Evolutionary conservation across 140 eudicot species (phyloP).

Genomic region (Ambrosia hybrid): DNA sequence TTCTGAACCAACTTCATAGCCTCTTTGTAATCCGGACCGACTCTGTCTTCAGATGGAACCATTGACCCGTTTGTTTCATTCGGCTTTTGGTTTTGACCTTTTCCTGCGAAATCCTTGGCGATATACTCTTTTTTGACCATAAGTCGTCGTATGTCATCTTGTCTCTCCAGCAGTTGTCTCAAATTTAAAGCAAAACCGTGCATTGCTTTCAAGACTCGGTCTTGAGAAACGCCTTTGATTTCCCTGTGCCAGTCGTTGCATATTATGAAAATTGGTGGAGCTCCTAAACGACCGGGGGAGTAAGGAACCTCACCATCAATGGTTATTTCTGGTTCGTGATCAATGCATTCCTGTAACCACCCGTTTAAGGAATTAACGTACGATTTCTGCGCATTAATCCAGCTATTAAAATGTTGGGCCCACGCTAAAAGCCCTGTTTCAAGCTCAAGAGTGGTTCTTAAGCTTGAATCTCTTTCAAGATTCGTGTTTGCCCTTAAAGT

Average conservation of each 20-base stretch:
- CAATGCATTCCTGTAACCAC: constrained; percentile 72
- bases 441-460: constrained; percentile 61
- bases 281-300: constrained; percentile 85
- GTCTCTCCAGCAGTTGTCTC: constrained; percentile 65
- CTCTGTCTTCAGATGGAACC: constrained; percentile 70
- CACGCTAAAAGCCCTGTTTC: constrained; percentile 69
- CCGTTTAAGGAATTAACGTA: constrained; percentile 70
- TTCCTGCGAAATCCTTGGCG: constrained; percentile 58
- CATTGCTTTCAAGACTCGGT: constrained; percentile 66
- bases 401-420: constrained; percentile 63
- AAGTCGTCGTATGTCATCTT: constrained; percentile 69
- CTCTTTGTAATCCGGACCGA: constrained; percentile 65
- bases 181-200: constrained; percentile 59
- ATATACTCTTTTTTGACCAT: constrained; percentile 72
- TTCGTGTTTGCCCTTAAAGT: constrained; percentile 55
- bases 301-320: constrained; percentile 77
- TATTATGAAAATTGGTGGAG: constrained; percentile 78
- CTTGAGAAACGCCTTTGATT: constrained; percentile 53
- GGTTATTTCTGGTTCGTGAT: constrained; percentile 65
- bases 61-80: constrained; percentile 50
- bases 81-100: constrained; percentile 38
- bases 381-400: constrained; percentile 72
- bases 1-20: constrained; percentile 68
- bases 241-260: constrained; percentile 89
- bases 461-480: constrained; percentile 48